Conservation (phyloP, 371 early-diverging fungal genomes). For the Mucor racemosus region DNA sequence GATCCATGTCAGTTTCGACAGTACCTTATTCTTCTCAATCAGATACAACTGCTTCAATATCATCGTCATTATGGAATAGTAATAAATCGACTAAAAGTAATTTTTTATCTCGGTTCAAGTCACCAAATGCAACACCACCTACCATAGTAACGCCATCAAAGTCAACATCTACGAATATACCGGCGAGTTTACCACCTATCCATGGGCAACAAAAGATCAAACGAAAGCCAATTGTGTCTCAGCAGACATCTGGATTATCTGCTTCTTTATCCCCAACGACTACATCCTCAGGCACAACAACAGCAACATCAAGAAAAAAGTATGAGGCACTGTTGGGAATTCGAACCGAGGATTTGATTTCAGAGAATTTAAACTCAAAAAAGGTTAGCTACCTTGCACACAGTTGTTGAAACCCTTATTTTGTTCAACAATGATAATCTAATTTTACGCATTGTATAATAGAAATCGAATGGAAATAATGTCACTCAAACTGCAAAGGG, state of each 20-base stretch:
- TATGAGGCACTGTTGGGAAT: constrained; percentile 19
- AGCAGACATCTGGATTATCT: neutral
- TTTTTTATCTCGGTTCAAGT: constrained; percentile 19
- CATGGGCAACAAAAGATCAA: constrained; percentile 22
- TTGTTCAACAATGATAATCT: neutral
- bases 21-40: constrained; percentile 11
- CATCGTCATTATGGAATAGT: constrained; percentile 14
- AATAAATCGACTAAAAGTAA: constrained; percentile 2
- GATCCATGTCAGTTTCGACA: constrained; percentile 19
- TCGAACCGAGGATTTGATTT: constrained; percentile 8
- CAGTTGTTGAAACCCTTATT: neutral
- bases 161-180: constrained; percentile 3
- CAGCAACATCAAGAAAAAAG: constrained; percentile 10
- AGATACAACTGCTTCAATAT: constrained; percentile 1
- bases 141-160: constrained; percentile 1
- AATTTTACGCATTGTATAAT: neutral
- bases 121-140: neutral
- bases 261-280: neutral
- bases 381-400: constrained; percentile 19
- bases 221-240: constrained; percentile 15
- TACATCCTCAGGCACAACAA: neutral
- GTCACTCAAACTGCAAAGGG: neutral
- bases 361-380: constrained; percentile 19
- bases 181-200: constrained; percentile 13
- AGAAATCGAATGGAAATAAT: neutral